These are phyloP conservation scores for Paramyrothecium sp. DNA, from an alignment of 2,329 filamentous ascomycete species.

Conservation along the genomic window DNA sequence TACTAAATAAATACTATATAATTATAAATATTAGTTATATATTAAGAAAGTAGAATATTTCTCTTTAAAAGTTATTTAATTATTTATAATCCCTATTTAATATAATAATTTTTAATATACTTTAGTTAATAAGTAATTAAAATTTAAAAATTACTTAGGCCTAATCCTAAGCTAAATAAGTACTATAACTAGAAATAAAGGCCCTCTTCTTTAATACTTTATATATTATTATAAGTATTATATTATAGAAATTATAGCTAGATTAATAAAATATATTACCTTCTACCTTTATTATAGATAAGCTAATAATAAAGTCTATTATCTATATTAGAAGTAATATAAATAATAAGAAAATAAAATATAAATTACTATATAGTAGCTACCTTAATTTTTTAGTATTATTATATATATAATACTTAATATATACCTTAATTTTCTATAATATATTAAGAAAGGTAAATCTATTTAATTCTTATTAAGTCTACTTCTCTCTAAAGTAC, in stretches of 20 bases:
- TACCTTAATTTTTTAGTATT: not conserved
- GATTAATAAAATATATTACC: not conserved
- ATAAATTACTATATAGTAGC: not conserved
- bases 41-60: not conserved
- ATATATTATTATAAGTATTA: too few relatives aligned
- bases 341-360: not conserved
- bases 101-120: not conserved
- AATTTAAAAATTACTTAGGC: not conserved
- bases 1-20: not conserved
- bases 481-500: not conserved
- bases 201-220: not conserved
- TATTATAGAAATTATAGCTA: not conserved
- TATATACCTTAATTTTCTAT: not conserved
- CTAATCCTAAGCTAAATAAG: too few relatives aligned
- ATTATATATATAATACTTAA: not conserved
- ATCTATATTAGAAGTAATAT: not conserved
- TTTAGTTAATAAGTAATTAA: constrained; percentile 1
- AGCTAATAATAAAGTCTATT: not conserved
- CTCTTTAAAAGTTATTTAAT: not conserved
- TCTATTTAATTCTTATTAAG: not conserved
- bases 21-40: not conserved
- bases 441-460: not conserved
- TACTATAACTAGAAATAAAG: too few relatives aligned
- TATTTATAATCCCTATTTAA: not conserved
- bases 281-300: not conserved